Percentiles rank a stretch among this genome's conserved stretches.
phyloP scores from a whole-genome alignment of 1,284 basidiomycete species.

The Bjerkandera adusta region DNA sequence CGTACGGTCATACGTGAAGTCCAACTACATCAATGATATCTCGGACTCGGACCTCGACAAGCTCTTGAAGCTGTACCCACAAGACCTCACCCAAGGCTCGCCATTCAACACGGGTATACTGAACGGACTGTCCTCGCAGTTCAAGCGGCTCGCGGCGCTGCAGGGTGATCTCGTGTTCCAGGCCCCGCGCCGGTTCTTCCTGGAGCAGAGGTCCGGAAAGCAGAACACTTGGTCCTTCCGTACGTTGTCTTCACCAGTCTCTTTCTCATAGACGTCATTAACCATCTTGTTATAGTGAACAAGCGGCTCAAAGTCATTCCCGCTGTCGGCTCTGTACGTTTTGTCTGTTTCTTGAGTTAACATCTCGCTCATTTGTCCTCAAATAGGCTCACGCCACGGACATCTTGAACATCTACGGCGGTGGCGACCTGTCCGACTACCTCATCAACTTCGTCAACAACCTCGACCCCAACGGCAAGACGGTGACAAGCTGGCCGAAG shows the following conservation, averaged over 20 bases:
- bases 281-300: conserved; percentile 13
- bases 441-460: conserved; percentile 21
- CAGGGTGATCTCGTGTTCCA: conserved; percentile 55
- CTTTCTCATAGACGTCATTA: neutral
- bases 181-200: conserved; percentile 49
- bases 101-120: conserved; percentile 47
- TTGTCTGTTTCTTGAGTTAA: neutral
- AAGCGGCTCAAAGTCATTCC: conserved; percentile 20
- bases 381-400: conserved; percentile 14
- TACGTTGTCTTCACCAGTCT: conserved; percentile 15
- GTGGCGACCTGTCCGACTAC: conserved; percentile 13
- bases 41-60: conserved; percentile 17
- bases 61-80: conserved; percentile 27
- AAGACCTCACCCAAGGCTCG: conserved; percentile 40
- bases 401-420: conserved; percentile 10
- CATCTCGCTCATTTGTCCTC: neutral
- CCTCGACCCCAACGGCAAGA: conserved; percentile 20
- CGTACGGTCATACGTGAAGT: conserved; percentile 35
- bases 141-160: conserved; percentile 51
- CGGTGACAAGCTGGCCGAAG: conserved; percentile 16
- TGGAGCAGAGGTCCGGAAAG: conserved; percentile 27
- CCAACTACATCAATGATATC: conserved; percentile 22
- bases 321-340: conserved; percentile 21
- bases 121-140: conserved; percentile 47
- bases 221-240: conserved; percentile 32